Conservation (phyloP, 495 filamentous ascomycete species). For the Astrothelium macrocarpum region DNA sequence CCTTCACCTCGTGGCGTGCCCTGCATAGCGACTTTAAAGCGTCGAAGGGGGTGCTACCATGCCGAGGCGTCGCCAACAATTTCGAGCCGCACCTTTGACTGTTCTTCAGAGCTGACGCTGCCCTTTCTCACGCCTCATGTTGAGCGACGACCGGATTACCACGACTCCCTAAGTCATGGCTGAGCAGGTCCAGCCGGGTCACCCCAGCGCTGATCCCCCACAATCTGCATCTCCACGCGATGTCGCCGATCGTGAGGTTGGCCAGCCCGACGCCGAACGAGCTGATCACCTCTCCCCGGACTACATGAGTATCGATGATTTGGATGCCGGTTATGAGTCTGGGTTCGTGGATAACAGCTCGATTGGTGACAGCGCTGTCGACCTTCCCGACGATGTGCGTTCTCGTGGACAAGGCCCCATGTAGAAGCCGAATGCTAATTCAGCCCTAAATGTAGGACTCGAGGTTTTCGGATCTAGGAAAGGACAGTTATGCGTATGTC, state of each 20-base stretch:
- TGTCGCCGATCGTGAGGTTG: background rate
- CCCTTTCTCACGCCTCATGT: background rate
- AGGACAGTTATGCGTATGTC: slow-evolving; percentile 4
- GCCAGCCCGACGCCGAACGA: background rate
- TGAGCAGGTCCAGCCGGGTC: background rate
- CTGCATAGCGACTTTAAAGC: background rate
- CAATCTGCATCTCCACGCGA: background rate
- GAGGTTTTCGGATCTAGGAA: slow-evolving; percentile 3
- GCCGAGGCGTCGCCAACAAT: background rate
- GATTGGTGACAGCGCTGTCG: background rate
- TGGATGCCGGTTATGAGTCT: background rate
- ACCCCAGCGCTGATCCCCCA: slow-evolving; percentile 3
- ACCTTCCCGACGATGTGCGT: background rate
- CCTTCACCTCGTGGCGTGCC: slow-evolving; percentile 1
- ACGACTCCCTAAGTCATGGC: background rate
- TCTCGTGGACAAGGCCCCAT: background rate
- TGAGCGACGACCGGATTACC: background rate
- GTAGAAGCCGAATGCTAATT: background rate
- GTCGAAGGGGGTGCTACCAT: background rate
- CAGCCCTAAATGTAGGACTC: background rate
- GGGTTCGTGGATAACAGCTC: background rate
- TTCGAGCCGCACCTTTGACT: background rate
- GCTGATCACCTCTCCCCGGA: background rate
- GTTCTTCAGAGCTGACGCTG: background rate
- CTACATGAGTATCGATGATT: background rate